Evolutionary conservation across 768 basidiomycete species (phyloP).

Genomic region (Collybia nuda): DNA sequence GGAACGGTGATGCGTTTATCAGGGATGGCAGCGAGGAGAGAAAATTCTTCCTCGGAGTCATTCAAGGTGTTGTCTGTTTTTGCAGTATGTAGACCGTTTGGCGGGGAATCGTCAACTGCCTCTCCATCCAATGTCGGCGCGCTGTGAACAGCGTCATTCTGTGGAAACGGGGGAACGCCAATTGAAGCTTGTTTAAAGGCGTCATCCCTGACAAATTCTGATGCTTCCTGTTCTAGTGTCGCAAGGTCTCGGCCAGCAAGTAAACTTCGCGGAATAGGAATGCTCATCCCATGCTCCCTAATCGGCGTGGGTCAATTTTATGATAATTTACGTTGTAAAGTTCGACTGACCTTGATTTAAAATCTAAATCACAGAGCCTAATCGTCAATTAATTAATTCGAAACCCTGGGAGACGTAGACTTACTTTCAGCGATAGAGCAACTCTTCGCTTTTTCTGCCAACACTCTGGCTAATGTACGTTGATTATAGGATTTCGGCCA

Average conservation of each 20-base stretch:
- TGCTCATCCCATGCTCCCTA: slow-evolving; percentile 13
- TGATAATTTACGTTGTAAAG: slow-evolving; percentile 11
- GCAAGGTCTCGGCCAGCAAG: slow-evolving; percentile 29
- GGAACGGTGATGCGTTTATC: too few relatives aligned
- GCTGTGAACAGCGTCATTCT: too few relatives aligned
- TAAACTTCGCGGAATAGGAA: slow-evolving; percentile 24
- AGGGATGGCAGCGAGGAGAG: too few relatives aligned
- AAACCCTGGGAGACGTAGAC: slow-evolving; percentile 3
- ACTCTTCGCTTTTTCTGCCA: slow-evolving; percentile 28
- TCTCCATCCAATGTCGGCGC: too few relatives aligned
- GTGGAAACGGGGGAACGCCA: too few relatives aligned
- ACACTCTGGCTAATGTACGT: slow-evolving; percentile 20
- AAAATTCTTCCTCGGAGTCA: too few relatives aligned
- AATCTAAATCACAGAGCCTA: not conserved
- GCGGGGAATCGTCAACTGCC: too few relatives aligned
- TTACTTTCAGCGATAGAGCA: slow-evolving; percentile 31
- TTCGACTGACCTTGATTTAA: slow-evolving; percentile 20
- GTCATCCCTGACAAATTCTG: slow-evolving; percentile 3
- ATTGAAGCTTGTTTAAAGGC: too few relatives aligned
- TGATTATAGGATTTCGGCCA: not conserved
- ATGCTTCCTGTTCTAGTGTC: slow-evolving; percentile 20
- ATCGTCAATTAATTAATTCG: not conserved
- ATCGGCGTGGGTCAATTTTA: not conserved
- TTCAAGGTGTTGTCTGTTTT: slow-evolving; percentile 3
- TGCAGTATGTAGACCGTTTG: not conserved